These are phyloP conservation scores for Nannizziopsis barbatae DNA, from an alignment of 2,329 filamentous ascomycete genomes.

Conservation along the genomic window DNA sequence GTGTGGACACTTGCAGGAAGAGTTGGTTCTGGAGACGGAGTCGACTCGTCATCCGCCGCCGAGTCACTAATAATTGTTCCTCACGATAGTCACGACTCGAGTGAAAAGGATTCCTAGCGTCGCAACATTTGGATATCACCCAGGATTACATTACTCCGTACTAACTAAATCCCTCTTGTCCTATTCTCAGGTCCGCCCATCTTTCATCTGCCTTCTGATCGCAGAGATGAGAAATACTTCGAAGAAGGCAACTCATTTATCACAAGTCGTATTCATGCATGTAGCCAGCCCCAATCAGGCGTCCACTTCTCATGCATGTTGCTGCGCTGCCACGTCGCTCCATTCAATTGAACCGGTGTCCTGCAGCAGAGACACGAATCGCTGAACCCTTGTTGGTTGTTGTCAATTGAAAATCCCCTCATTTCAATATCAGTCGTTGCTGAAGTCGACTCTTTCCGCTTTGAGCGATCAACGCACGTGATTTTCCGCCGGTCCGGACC, in stretches of 20 bases:
- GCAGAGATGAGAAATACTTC: background rate
- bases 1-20: slow-evolving; percentile 8
- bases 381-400: background rate
- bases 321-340: slow-evolving; percentile 6
- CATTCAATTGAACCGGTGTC: background rate
- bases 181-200: background rate
- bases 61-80: background rate
- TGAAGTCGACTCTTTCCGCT: no score
- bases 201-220: background rate
- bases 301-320: background rate
- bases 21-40: background rate
- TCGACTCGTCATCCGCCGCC: background rate
- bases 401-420: background rate
- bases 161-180: background rate
- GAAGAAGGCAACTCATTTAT: background rate
- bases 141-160: no score
- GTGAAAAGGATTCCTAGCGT: no score
- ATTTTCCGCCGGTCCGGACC: no score
- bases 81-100: no score
- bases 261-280: slow-evolving; percentile 4
- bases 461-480: no score
- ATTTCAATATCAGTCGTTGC: no score
- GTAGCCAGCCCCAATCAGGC: slow-evolving; percentile 5
- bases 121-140: no score
- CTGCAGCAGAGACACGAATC: background rate